phyloP scores from a whole-genome alignment of 371 early-diverging fungal genomes.

The Zychaea mexicana region DNA sequence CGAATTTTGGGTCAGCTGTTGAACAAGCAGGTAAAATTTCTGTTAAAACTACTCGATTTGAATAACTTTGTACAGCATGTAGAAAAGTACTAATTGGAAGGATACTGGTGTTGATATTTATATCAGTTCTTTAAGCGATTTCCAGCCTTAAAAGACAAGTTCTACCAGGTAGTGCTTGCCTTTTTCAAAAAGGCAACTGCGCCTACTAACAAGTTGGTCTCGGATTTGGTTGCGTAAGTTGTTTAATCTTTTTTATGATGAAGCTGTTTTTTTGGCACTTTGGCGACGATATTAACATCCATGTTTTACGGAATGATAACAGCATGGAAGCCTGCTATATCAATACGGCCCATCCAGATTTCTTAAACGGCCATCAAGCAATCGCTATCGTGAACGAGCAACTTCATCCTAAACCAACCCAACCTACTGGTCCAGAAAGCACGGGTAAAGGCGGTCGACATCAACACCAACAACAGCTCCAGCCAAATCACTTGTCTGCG shows the following conservation, averaged over 20 bases:
- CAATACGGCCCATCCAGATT: slow-evolving; percentile 99
- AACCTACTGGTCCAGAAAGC: slow-evolving; percentile 39
- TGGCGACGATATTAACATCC: too few species aligned
- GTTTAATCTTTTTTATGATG: slow-evolving; percentile 8
- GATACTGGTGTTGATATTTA: background rate
- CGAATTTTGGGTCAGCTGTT: slow-evolving; percentile 91
- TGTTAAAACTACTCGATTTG: background rate
- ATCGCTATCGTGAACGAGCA: slow-evolving; percentile 92
- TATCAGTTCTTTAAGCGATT: slow-evolving; percentile 87
- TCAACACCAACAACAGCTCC: slow-evolving; percentile 43
- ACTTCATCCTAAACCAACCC: slow-evolving; percentile 60
- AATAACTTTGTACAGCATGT: background rate
- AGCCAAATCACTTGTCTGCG: slow-evolving; percentile 21
- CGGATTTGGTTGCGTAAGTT: slow-evolving; percentile 82
- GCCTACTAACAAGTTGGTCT: slow-evolving; percentile 95
- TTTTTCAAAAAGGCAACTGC: slow-evolving; percentile 87
- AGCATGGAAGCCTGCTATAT: slow-evolving; percentile 96
- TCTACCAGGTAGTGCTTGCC: slow-evolving; percentile 87
- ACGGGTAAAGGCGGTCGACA: slow-evolving; percentile 25
- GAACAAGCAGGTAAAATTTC: slow-evolving; percentile 72
- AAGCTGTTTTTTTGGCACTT: too few species aligned
- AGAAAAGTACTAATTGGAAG: background rate
- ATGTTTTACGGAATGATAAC: background rate
- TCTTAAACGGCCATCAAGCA: slow-evolving; percentile 94
- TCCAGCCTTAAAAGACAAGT: slow-evolving; percentile 89